Base-by-base conservation (phyloP, 805 yeast species). In the Starmerella potacharoeniae region DNA sequence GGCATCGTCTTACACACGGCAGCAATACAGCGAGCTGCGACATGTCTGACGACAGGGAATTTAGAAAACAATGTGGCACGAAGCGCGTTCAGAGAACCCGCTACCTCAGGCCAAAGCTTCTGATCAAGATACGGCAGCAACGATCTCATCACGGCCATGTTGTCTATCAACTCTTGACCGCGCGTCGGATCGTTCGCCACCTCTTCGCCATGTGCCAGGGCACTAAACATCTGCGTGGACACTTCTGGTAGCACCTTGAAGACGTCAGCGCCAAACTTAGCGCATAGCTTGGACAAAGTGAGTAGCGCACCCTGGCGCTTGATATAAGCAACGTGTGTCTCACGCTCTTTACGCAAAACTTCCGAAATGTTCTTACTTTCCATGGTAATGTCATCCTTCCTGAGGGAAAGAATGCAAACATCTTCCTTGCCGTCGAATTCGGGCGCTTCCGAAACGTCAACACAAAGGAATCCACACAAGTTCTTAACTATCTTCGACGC, bases 361-460 rank as follows among this genome's bases (percentile, higher is more conserved):
- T 63, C 64, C 0, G 81, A 77, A 1, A 83, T 79, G 60, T 86
- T 95, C 36, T 58, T 53, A 37, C 30, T 52, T 61, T 88, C 96
- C 28, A 52, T 37, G 9, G 57, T 58, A 37, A 55, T 54, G 9
- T 64, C 66, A 8, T 61, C 61, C 62, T 86, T 87, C 54, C 80
- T 74, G 61, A 89, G 74, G 1, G 96, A 87, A 52, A 90, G 70
- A 11, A 91, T 83, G 13, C 72, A 71, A 46, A 78, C 80, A 9
- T 53, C 51, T 40, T 78, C 77, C 62, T 86, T 85, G 46, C 84
- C 82, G 14, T 75, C 74, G 65, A 87, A 93, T 64, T 88, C 97
- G 2, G 98, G 98, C 35, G 91, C 96, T 66, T 90, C 97, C 3
- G 93, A 80, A 0, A 96, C 88, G 66, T 91, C 98, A 35, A 90